A percentile compares a stretch with the other conserved stretches of the same genome.
These are phyloP conservation scores for Arthrobotrys musiformis DNA, from an alignment of 2,329 filamentous ascomycete species.

Conservation along the genomic window DNA sequence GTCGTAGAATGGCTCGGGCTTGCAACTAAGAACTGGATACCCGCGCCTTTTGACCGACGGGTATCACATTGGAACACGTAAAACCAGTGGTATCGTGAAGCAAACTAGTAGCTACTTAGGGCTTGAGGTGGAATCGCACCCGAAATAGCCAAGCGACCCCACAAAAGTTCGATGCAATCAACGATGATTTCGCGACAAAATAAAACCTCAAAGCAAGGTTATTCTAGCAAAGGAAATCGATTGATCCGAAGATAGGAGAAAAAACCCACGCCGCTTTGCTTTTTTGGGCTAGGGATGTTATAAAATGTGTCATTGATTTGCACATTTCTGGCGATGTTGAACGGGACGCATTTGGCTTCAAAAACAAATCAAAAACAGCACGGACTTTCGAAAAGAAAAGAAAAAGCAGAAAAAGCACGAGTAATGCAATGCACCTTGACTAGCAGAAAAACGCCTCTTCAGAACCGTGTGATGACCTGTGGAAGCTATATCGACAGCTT, in stretches of 20 bases:
- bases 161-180: background rate
- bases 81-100: conserved; percentile 6
- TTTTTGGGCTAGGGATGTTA: conserved; percentile 3
- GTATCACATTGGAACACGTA: too few relatives aligned
- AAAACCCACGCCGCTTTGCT: background rate
- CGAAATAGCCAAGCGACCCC: conserved; percentile 7
- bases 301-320: conserved; percentile 12
- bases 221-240: background rate
- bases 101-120: too few relatives aligned
- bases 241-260: conserved; percentile 4
- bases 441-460: background rate
- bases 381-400: background rate
- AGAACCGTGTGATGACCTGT: background rate
- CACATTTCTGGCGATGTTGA: conserved; percentile 5
- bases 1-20: background rate
- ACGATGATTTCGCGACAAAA: background rate
- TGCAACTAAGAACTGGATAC: background rate
- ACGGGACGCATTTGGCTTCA: conserved; percentile 5
- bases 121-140: background rate
- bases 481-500: background rate
- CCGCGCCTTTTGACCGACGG: background rate
- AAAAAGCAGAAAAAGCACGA: background rate
- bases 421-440: background rate
- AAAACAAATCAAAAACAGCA: background rate
- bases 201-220: background rate